A percentile compares a stretch with the other conserved stretches of the same genome.
phyloP scores from a whole-genome alignment of 257 asterid genomes.

The Haberlea rhodopensis region DNA sequence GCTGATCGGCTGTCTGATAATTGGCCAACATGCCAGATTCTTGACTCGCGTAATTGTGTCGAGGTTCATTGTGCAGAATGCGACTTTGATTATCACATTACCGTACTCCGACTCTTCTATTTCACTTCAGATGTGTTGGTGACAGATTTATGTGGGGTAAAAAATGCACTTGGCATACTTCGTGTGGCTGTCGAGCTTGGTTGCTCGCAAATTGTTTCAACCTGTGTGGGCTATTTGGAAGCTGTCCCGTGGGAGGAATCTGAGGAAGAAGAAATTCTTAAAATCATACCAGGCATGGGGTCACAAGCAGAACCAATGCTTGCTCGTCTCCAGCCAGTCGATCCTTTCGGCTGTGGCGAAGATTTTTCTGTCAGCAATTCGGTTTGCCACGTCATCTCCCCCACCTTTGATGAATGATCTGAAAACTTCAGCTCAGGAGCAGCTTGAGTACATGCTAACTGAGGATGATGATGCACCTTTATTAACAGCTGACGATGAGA shows the following conservation, averaged over 20 bases:
- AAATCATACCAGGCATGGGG: conserved; percentile 69
- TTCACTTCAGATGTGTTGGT: conserved; percentile 32
- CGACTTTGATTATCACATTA: conserved; percentile 61
- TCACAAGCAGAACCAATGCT: conserved; percentile 56
- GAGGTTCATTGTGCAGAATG: conserved; percentile 76
- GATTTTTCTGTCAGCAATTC: conserved; percentile 60
- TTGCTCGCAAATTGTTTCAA: conserved; percentile 63
- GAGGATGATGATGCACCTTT: conserved; percentile 91
- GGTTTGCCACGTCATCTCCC: conserved; percentile 74
- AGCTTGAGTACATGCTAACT: conserved; percentile 81
- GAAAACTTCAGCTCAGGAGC: conserved; percentile 80
- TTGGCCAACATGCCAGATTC: conserved; percentile 88
- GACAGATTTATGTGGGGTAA: conserved; percentile 52
- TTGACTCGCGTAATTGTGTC: conserved; percentile 83
- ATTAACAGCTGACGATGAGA: conserved; percentile 47
- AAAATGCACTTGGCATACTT: conserved; percentile 68
- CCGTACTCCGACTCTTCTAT: conserved; percentile 64
- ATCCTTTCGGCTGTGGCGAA: conserved; percentile 41
- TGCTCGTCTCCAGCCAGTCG: conserved; percentile 81
- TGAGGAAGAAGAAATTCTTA: conserved; percentile 86
- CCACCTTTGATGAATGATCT: conserved; percentile 49
- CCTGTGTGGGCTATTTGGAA: conserved; percentile 76
- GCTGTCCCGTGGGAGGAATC: conserved; percentile 96
- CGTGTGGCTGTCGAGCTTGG: conserved; percentile 63
- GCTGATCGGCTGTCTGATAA: conserved; percentile 73